Evolutionary conservation across 331 rosid genomes (phyloP).

Genomic region (Cydonia oblonga): DNA sequence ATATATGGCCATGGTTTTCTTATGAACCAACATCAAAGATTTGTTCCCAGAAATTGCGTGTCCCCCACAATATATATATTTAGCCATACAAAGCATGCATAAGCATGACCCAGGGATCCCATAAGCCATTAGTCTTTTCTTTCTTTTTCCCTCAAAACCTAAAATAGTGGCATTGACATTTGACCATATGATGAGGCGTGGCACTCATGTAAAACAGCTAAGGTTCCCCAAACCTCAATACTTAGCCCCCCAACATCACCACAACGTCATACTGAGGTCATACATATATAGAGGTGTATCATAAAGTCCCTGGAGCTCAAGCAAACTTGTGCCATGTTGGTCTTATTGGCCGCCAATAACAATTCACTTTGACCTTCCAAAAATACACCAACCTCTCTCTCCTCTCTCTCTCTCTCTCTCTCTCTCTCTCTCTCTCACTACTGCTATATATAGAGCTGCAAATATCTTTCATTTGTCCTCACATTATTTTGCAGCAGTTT

Average conservation of each 20-base stretch:
- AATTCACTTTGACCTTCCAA: conserved; percentile 36
- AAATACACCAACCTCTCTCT: neutral
- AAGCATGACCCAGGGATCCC: conserved; percentile 11
- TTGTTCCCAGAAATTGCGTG: neutral
- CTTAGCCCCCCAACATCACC: conserved; percentile 25
- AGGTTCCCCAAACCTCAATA: neutral
- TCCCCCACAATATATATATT: no score
- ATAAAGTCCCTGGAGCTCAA: conserved; percentile 15
- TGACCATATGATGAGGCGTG: conserved; percentile 8
- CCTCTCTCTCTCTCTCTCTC: neutral
- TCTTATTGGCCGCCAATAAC: conserved; percentile 30
- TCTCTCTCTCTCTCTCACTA: neutral
- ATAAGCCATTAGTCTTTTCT: neutral
- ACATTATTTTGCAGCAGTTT: neutral
- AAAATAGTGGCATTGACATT: neutral
- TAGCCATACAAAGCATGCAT: neutral
- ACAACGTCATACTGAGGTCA: conserved; percentile 44
- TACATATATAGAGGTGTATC: neutral
- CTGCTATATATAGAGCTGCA: conserved; percentile 35
- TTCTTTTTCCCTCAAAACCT: neutral
- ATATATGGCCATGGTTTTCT: neutral
- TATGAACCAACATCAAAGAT: neutral
- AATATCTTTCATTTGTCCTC: conserved; percentile 13
- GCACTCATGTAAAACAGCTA: conserved; percentile 1
- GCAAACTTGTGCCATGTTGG: conserved; percentile 16